Evolutionary conservation across 139 green algal genomes (phyloP).

Genomic region (Chlamydomonas schloesseri): DNA sequence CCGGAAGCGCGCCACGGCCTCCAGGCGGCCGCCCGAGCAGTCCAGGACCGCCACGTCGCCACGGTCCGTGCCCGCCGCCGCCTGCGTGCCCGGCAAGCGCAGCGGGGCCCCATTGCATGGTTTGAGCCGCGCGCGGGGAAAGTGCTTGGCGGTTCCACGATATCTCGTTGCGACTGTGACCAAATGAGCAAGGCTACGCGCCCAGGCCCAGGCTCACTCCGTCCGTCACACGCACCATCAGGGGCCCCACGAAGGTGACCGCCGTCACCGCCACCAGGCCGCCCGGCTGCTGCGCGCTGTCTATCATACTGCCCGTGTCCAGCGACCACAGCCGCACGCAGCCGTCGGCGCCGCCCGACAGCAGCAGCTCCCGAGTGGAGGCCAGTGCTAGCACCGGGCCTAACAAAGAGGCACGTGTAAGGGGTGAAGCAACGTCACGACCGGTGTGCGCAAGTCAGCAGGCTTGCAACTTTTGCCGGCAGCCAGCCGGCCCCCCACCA

Average conservation of each 20-base stretch:
- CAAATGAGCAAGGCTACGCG: no score
- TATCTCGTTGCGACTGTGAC: no score
- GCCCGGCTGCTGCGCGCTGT: background rate
- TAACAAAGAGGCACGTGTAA: no score
- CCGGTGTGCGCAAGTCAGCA: no score
- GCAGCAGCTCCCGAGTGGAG: background rate
- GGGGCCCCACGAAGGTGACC: constrained; percentile 22
- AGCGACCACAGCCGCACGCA: constrained; percentile 35
- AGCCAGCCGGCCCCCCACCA: no score
- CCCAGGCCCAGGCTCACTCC: no score
- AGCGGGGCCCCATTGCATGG: no score
- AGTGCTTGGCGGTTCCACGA: no score
- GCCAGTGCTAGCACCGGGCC: constrained; percentile 8
- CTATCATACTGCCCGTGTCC: constrained; percentile 17
- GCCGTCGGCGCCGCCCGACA: constrained; percentile 40
- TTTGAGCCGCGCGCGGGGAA: no score
- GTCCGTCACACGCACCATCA: no score
- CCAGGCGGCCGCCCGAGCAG: constrained; percentile 12
- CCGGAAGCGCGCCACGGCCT: constrained; percentile 44
- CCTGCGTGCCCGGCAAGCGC: no score
- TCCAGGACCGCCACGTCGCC: constrained; percentile 40
- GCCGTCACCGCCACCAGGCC: constrained; percentile 4
- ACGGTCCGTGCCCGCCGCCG: constrained; percentile 14
- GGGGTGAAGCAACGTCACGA: background rate
- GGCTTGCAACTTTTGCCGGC: no score